Evolutionary conservation across 306 rosid genomes (phyloP), one percentile per base, ranked within the genome.

Genomic region (Castanea mollissima): DNA sequence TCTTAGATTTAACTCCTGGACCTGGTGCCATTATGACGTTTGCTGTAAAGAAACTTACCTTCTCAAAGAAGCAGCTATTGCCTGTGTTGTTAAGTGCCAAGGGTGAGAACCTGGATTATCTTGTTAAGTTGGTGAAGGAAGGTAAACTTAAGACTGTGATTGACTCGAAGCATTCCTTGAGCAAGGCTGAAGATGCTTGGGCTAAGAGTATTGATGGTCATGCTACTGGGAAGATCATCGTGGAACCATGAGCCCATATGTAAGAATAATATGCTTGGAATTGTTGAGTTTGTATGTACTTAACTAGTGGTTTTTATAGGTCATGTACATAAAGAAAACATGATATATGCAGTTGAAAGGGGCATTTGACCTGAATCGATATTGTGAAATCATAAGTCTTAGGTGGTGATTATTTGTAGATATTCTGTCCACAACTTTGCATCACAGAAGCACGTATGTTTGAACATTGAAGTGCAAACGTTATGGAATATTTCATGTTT

Each of bases 101-200:
- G 84, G 67, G 74, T 13, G 94, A 89, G 75, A 85, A 88, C 44
- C 81, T 92, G 76, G 79, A 81, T 1, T 68, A 64, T 77, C 85
- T 90, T 2, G 64, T 83, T 64, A 85, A 83, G 55, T 76, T 90
- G 69, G 71, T 86, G 74, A 90, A 86, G 83, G 90, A 90, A 10
- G 89, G 93, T 72, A 90, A 82, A 73, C 89, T 90, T n/a, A 92
- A 85, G 81, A 68, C 88, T 18, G 80, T 79, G 29, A 81, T 89
- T 5, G 91, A 92, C 80, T 90, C 91, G 0, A 86, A 23, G 73
- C 69, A 82, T 90, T 86, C 93, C 76, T 72, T 92, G 69, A 86
- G 86, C 83, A 92, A 84, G 80, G 97, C 88, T 59, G 90, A 86
- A 79, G 91, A 87, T 86, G 94, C 93, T 60, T 92, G 94, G 97